Conservation (phyloP, 441 rosid species). For the Metrosideros polymorpha region DNA sequence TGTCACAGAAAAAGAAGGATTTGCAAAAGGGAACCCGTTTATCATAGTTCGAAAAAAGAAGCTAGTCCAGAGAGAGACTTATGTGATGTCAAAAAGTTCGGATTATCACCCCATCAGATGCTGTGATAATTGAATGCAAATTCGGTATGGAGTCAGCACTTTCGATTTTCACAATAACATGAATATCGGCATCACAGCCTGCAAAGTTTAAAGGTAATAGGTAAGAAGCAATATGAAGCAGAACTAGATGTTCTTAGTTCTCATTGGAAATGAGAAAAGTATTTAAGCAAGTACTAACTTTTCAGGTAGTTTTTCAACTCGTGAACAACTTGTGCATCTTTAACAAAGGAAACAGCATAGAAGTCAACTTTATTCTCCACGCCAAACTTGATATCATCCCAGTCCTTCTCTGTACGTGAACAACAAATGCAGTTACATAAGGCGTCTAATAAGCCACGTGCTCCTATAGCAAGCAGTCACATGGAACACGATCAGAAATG, state of each 20-base stretch:
- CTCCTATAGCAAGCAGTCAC: background rate
- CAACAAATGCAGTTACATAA: background rate
- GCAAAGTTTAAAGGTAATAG: conserved; percentile 16
- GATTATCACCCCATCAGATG: conserved; percentile 89
- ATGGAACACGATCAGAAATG: background rate
- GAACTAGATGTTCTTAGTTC: background rate
- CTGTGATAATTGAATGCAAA: conserved; percentile 90
- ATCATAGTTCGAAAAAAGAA: background rate
- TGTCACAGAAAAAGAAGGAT: background rate
- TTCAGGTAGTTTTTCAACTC: conserved; percentile 87
- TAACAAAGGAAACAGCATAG: conserved; percentile 94
- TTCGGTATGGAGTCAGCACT: conserved; percentile 98
- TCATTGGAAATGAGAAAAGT: background rate
- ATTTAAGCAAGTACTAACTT: conserved; percentile 23
- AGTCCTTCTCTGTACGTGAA: conserved; percentile 71
- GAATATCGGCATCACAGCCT: conserved; percentile 87
- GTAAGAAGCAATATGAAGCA: background rate
- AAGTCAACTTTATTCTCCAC: conserved; percentile 92
- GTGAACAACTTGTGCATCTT: conserved; percentile 97
- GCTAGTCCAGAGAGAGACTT: background rate
- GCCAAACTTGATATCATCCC: conserved; percentile 98
- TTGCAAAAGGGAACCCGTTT: background rate
- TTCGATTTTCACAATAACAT: conserved; percentile 89
- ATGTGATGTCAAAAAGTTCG: background rate
- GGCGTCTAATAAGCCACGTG: background rate